Base-by-base conservation (phyloP, 1,284 basidiomycete genomes). In the Pholiota adiposa region DNA sequence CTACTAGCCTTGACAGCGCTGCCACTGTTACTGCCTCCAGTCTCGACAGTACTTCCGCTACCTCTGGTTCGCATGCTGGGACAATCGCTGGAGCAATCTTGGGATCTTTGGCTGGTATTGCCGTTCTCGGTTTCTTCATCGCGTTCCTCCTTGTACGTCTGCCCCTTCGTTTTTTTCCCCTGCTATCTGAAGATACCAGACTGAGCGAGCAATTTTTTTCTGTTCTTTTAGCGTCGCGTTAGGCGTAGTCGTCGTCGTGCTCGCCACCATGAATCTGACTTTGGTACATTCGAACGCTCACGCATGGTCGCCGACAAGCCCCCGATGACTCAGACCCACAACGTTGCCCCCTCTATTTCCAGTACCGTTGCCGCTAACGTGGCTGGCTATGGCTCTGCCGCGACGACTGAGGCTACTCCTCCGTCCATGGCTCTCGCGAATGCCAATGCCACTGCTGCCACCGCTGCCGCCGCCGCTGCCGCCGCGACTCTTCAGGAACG, bases 81-180 rank as follows among this genome's bases (percentile, higher is more conserved):
- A 56, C 65, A n/a, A 67, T 68, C 29, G 65, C 71, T 14, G 76
- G 73, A 8, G 60, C 72, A 34, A 71, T 69, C 25, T 70, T 69
- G 1, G 78, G 78, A 40, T 73, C 65, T 38, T 66, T 80, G 27
- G 67, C 69, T 14, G 78, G 67, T 41, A 46, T 79, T 27, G 74
- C 69, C 11, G 19, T 71, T 43, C 60, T 80, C 41, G 70, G 67
- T 23, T 66, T 77, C 41, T 52, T 79, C 44, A 59, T 75, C 54
- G 64, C 72, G 4, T 78, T 74, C 66, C 59, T 80, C 54, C 53
- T 79, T 27, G 68, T 69, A 57, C 41, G 76, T 77, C 16, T 21
- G 27, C 43, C 61, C 31, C 56, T 40, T 38, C 52, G 52, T 34
- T 54, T 31, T 53, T 27, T 16, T 25, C 25, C 34, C 49, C 18